Evolutionary conservation across 495 filamentous ascomycete species (phyloP).

Genomic region (Tirmania nivea): DNA sequence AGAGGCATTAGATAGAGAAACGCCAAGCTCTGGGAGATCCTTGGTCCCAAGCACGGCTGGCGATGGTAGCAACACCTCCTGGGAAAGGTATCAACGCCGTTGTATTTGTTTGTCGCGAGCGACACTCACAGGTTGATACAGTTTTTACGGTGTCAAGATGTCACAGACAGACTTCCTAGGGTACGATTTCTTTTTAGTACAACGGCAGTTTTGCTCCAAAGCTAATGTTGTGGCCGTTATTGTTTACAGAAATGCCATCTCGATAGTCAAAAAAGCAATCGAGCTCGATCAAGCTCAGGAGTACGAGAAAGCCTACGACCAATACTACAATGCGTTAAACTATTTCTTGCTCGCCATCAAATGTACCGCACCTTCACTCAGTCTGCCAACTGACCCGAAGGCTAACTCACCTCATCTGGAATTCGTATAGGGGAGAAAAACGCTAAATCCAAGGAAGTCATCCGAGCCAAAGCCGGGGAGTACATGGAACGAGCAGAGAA

Average conservation of each 20-base stretch:
- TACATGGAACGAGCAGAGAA: conserved; percentile 99
- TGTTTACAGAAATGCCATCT: conserved; percentile 44
- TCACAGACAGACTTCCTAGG: conserved; percentile 94
- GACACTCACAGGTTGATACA: too few relatives aligned
- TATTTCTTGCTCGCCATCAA: conserved; percentile 92
- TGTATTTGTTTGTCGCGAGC: too few relatives aligned
- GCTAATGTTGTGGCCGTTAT: neutral
- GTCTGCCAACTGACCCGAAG: too few relatives aligned
- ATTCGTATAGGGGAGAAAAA: conserved; percentile 63
- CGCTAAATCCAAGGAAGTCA: conserved; percentile 84
- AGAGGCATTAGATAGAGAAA: too few relatives aligned
- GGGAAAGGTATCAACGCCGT: too few relatives aligned
- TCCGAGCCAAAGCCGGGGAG: conserved; percentile 71
- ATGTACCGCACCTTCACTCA: conserved; percentile 25
- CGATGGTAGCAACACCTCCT: too few relatives aligned
- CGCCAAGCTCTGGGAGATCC: too few relatives aligned
- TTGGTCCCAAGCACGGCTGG: too few relatives aligned
- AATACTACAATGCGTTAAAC: conserved; percentile 84
- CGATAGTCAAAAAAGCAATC: conserved; percentile 88
- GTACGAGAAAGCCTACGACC: conserved; percentile 87
- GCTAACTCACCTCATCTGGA: too few relatives aligned
- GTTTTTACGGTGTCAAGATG: conserved; percentile 29
- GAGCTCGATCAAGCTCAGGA: conserved; percentile 86
- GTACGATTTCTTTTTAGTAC: conserved; percentile 1
- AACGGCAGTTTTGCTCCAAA: too few relatives aligned